Base-by-base conservation (phyloP, 192 early-diverging fungal species). In the Coemansia furcata region DNA sequence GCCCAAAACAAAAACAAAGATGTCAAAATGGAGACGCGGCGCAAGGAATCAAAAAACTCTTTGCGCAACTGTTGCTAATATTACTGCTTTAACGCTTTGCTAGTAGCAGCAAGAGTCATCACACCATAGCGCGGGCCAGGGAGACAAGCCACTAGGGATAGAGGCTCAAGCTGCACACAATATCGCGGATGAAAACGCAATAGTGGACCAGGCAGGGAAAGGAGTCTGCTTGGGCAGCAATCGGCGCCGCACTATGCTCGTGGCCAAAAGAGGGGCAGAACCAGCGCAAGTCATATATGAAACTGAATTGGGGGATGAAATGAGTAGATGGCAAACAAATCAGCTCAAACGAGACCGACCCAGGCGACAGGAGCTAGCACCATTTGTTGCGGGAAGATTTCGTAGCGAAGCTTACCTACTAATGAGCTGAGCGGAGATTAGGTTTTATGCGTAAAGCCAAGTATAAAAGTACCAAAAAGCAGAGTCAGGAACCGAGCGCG, bases 1-100 rank as follows among this genome's bases (percentile, higher is more conserved):
- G 30, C 29, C 2, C 26, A 72, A 72, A 72, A 65, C 70, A 66
- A 72, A 60, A 72, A 72, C 70, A 72, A 72, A 65, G 37, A 42
- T n/a, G 32, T 26, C 62, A 52, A 55, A 26, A 63, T 70, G 61
- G 68, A 44, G 37, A 54, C 61, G 68, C 33, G 33, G 61, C 60
- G 39, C 49, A 69, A 47, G 38, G 43, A 50, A 59, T 26, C 12
- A 46, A 35, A 47, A 36, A 26, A 19, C 42, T 55, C 15, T 40
- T 66, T 49, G 32, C 54, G 42, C 12, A 55, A 21, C 36, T 37
- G 46, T 38, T 43, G 55, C 65, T 10, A 23, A 4, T 26, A 26
- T 23, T 55, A 32, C 52, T 33, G 29, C 21, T 32, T 15, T 55
- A 32, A n/a, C 44, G 8, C 44, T 47, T 21, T 47, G 52, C 26